Base-by-base conservation (phyloP, 2,329 filamentous ascomycete genomes). In the Fusarium protoensiforme region DNA sequence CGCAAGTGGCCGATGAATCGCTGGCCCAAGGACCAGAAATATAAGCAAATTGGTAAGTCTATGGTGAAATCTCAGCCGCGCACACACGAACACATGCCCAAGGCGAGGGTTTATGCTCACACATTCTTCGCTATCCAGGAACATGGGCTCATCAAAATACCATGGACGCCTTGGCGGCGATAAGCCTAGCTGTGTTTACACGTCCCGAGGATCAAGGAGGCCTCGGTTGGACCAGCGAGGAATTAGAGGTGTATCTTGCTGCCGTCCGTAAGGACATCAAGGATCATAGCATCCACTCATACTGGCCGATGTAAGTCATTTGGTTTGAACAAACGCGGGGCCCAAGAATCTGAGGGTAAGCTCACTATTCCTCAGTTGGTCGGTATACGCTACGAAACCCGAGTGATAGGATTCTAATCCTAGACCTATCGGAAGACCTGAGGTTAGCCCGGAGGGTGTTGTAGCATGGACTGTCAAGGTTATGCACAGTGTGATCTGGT, bases 41-140 rank as follows among this genome's bases (percentile, higher is more conserved):
- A 72, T n/a, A 74, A 74, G 5, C 71, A 74, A 31, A 71, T 74
- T 4, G 71, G 71, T 69, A 51, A 54, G 67, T 9, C n/a, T 60
- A 6, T 5, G 11, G 27, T 56, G 10, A 43, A 5, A 14, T 18
- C 41, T 46, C 20, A 8, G 14, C 24, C 24, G 38, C 64, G 43
- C 3, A 59, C 53, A n/a, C n/a, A n/a, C n/a, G n/a, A n/a, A n/a
- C n/a, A n/a, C n/a, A n/a, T n/a, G n/a, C n/a, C n/a, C n/a, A n/a
- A n/a, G n/a, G n/a, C n/a, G n/a, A n/a, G n/a, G n/a, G n/a, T n/a
- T n/a, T n/a, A n/a, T n/a, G n/a, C n/a, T n/a, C n/a, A n/a, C n/a
- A n/a, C n/a, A n/a, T n/a, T 5, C 3, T 3, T 24, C 0, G 9
- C n/a, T 22, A 16, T 51, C n/a, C 16, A 68, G 65, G 65, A 38